phyloP scores from a whole-genome alignment of 164 flowering plant species.

The Santalum album region DNA sequence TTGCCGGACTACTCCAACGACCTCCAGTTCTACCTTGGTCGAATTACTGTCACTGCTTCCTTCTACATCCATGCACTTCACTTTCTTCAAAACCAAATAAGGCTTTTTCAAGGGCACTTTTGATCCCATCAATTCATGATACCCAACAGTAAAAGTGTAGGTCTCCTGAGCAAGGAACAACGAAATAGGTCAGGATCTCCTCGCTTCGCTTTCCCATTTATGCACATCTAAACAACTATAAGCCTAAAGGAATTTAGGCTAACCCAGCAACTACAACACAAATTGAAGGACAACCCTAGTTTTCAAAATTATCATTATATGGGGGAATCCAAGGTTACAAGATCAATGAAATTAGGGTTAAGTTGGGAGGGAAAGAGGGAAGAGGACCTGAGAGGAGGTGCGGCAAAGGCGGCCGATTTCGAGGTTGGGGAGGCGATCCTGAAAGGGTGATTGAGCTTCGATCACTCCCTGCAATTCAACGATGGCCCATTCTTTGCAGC shows the following conservation, averaged over 20 bases:
- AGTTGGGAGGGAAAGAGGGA: neutral
- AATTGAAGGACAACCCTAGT: too few relatives aligned
- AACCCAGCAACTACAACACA: too few relatives aligned
- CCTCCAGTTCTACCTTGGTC: constrained; percentile 49
- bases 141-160: constrained; percentile 80
- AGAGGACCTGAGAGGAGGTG: constrained; percentile 57
- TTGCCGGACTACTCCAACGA: constrained; percentile 69
- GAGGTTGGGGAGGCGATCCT: constrained; percentile 50
- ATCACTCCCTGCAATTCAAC: constrained; percentile 78
- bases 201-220: too few relatives aligned
- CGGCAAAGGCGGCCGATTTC: constrained; percentile 77
- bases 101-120: constrained; percentile 79
- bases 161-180: constrained; percentile 57
- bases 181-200: too few relatives aligned
- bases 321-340: neutral
- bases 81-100: constrained; percentile 60
- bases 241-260: too few relatives aligned
- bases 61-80: constrained; percentile 23
- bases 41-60: constrained; percentile 8
- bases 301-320: too few relatives aligned
- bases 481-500: constrained; percentile 83
- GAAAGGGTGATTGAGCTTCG: constrained; percentile 54
- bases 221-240: too few relatives aligned
- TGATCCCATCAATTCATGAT: constrained; percentile 80
- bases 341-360: neutral